Conservation (phyloP, 441 rosid species). For the Theobroma grandiflorum region DNA sequence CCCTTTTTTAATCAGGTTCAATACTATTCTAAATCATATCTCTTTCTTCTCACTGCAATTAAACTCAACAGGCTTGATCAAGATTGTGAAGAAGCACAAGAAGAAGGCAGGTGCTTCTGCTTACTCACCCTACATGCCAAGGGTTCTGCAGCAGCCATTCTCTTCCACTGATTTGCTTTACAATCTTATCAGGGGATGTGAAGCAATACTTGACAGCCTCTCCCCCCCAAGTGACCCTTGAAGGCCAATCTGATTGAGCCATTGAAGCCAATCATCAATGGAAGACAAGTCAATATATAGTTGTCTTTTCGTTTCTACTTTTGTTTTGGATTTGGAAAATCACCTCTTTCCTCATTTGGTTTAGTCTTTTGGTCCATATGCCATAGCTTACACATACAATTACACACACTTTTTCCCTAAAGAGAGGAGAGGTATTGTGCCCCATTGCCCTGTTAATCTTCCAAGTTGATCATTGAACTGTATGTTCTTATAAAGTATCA, state of each 20-base stretch:
- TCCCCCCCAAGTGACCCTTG: slow-evolving; percentile 37
- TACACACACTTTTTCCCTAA: no score
- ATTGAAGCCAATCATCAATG: neutral
- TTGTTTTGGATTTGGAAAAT: neutral
- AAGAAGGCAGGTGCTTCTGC: slow-evolving; percentile 62
- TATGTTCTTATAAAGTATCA: no score
- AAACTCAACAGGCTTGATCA: slow-evolving; percentile 56
- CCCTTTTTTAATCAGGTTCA: neutral
- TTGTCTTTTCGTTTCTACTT: no score
- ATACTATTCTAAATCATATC: neutral
- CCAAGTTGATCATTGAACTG: no score
- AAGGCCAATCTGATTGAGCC: neutral
- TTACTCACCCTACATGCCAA: slow-evolving; percentile 57
- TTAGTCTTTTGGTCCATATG: no score
- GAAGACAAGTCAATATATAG: no score
- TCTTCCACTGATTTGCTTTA: slow-evolving; percentile 74
- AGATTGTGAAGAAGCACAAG: slow-evolving; percentile 86
- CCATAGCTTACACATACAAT: no score
- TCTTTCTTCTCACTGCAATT: neutral
- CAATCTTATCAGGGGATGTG: slow-evolving; percentile 67
- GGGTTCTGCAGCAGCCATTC: slow-evolving; percentile 71
- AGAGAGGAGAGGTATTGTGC: no score
- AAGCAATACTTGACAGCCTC: slow-evolving; percentile 59
- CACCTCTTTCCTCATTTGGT: neutral
- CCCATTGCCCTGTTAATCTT: no score